A percentile compares a stretch with the other conserved stretches of the same genome.
Conservation (phyloP, 2,329 filamentous ascomycete genomes). For the Aspergillus pseudoglaucus region DNA sequence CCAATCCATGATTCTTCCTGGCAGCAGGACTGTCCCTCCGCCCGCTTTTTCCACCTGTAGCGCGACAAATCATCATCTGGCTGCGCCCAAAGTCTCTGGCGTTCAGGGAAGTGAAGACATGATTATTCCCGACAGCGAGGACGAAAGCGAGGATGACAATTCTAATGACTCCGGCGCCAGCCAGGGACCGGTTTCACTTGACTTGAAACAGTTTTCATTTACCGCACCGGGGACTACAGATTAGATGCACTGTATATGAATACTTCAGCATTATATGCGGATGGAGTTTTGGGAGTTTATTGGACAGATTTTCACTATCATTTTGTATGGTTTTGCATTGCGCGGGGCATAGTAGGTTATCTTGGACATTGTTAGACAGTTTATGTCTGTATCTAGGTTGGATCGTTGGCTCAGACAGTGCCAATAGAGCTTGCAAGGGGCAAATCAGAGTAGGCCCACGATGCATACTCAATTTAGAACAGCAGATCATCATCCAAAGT, state of each 20-base stretch:
- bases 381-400: neutral
- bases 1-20: conserved; percentile 27
- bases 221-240: conserved; percentile 4
- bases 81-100: neutral
- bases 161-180: conserved; percentile 5
- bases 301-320: neutral
- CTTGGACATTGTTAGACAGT: conserved; percentile 4
- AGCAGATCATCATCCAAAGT: neutral
- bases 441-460: neutral
- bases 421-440: neutral
- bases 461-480: neutral
- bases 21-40: conserved; percentile 7
- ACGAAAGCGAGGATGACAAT: conserved; percentile 26
- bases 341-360: neutral
- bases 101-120: conserved; percentile 46
- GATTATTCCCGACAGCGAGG: conserved; percentile 47
- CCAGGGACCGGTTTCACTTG: conserved; percentile 16
- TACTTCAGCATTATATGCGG: neutral
- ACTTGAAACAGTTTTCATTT: conserved; percentile 35
- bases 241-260: conserved; percentile 1
- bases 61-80: neutral
- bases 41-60: neutral
- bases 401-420: neutral
- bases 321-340: neutral
- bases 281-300: neutral